Evolutionary conservation across 1,284 basidiomycete genomes (phyloP).

Genomic region (Malassezia caprae): DNA sequence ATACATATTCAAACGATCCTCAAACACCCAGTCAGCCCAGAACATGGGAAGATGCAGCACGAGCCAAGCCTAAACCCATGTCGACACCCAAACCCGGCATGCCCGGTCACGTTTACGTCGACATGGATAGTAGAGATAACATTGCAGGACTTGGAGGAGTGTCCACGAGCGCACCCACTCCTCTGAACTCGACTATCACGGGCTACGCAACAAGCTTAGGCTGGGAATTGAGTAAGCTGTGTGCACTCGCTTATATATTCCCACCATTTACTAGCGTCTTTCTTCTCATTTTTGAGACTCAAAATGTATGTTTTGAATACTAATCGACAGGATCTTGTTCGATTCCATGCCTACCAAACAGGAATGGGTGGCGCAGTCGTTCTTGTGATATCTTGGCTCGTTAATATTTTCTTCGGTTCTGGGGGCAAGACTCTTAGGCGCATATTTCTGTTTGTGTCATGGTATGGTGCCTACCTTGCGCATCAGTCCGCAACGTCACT

Average conservation of each 20-base stretch:
- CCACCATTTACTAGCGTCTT: slow-evolving; percentile 24
- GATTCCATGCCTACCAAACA: slow-evolving; percentile 32
- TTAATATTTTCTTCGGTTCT: slow-evolving; percentile 7
- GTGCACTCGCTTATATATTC: slow-evolving; percentile 7
- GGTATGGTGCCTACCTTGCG: slow-evolving; percentile 20
- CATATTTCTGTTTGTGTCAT: background rate
- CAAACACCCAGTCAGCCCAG: background rate
- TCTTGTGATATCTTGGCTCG: slow-evolving; percentile 17
- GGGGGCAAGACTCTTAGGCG: background rate
- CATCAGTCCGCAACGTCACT: slow-evolving; percentile 11
- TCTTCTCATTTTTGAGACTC: slow-evolving; percentile 23
- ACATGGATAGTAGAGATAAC: background rate
- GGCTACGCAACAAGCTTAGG: slow-evolving; percentile 15
- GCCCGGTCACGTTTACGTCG: slow-evolving; percentile 6
- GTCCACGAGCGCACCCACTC: background rate
- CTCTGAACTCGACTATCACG: slow-evolving; percentile 14
- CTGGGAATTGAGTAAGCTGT: slow-evolving; percentile 13
- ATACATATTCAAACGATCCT: slow-evolving; percentile 3
- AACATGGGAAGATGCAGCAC: slow-evolving; percentile 17
- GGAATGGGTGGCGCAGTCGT: slow-evolving; percentile 19
- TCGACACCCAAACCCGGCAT: background rate
- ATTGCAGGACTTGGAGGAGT: background rate
- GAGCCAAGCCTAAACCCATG: slow-evolving; percentile 7
- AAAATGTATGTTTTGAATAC: slow-evolving; percentile 18
- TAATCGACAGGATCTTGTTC: slow-evolving; percentile 21